Evolutionary conservation across 176 grass and related monocot species (phyloP).

Genomic region (Thinopyrum elongatum): DNA sequence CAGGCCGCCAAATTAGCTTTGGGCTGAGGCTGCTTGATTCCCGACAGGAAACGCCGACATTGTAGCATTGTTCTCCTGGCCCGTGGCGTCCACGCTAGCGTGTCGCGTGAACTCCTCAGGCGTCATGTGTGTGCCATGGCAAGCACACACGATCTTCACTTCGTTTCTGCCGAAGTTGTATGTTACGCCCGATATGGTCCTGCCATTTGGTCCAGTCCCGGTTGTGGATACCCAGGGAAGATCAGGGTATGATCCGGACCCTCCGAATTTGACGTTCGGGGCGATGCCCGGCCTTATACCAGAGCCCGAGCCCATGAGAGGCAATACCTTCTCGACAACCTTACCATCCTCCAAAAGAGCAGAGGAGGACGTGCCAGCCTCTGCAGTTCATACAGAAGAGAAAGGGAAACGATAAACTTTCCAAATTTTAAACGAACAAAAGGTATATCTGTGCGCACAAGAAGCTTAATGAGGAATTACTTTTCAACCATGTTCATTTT

Average conservation of each 20-base stretch:
- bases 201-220: conserved; percentile 63
- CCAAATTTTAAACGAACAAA: neutral
- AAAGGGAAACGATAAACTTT: neutral
- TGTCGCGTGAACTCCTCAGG: conserved; percentile 77
- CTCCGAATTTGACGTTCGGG: conserved; percentile 81
- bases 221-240: conserved; percentile 95
- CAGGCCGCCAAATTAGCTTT: neutral
- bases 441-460: neutral
- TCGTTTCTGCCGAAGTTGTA: conserved; percentile 74
- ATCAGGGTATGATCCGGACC: conserved; percentile 74
- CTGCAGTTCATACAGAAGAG: conserved; percentile 18
- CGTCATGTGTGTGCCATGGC: conserved; percentile 80
- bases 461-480: neutral
- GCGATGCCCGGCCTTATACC: conserved; percentile 69
- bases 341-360: conserved; percentile 46
- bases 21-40: conserved; percentile 45
- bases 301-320: conserved; percentile 52
- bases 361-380: conserved; percentile 48
- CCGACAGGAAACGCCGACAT: conserved; percentile 33
- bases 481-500: conserved; percentile 7
- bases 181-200: conserved; percentile 91
- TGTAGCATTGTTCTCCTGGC: conserved; percentile 40
- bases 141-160: conserved; percentile 86
- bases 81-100: conserved; percentile 48
- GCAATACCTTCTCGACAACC: conserved; percentile 30